Base-by-base conservation (phyloP, 1,139 yeast genomes). In the Yamadazyma aaseri region DNA sequence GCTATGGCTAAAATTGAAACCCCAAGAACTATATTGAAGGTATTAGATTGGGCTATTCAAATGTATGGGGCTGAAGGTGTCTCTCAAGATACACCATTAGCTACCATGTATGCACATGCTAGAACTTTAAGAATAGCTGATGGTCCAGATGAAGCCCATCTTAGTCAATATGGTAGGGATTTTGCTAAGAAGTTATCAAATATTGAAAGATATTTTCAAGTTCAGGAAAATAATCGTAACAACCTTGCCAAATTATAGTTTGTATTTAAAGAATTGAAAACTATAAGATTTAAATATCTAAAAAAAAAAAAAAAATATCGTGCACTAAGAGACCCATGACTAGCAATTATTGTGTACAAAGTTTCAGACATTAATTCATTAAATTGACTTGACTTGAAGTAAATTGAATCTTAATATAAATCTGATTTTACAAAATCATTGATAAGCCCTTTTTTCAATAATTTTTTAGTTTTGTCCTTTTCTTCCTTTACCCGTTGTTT, bases 61-160 rank as follows among this genome's bases (percentile, higher is more conserved):
- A 73, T 78, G 51, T 76, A 63, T 57, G 87, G 89, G 12, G 86
- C 84, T 17, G 84, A 78, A 52, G 87, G 87, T 35, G 72, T 81
- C 11, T 67, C 74, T 20, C 81, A 79, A 54, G 87, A 81, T 45
- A 73, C 81, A 10, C 80, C 76, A 36, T 63, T 81, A 49, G 79
- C 86, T 1, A 57, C 71, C 41, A 59, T 73, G 61, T 81, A 74
- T 56, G 77, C 80, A 20, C 59, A 60, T 41, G 66, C 75, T 40
- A 67, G 87, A 55, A 78, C 83, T 26, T 66, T 81, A 39, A 64
- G 86, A 41, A 76, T 80, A 40, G 86, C 87, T 12, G 89, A 81
- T 53, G 86, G 87, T 6, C 87, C 89, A 2, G 87, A 81, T 58
- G 87, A 81, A 57, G 83, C 83, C 6, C 86, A 81, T 54, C 61